Percentiles rank a stretch among this genome's conserved stretches.
These are phyloP conservation scores for Friedmanniomyces simplex DNA, from an alignment of 495 filamentous ascomycete genomes.

Conservation along the genomic window DNA sequence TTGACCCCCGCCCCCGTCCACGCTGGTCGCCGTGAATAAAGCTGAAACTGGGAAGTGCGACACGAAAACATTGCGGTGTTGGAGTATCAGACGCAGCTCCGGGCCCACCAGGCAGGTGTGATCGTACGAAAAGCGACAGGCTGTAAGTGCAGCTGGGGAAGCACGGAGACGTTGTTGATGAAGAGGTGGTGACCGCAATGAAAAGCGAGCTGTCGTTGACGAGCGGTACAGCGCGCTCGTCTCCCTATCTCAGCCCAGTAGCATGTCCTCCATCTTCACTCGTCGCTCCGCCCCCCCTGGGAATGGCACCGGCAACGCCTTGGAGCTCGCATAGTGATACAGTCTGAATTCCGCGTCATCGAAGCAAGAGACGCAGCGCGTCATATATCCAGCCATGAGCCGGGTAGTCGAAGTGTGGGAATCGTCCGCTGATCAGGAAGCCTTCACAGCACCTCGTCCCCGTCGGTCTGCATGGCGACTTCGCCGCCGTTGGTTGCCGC, in stretches of 20 bases:
- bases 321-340: conserved; percentile 3
- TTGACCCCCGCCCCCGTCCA: too few species aligned
- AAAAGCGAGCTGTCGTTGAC: background rate
- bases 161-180: background rate
- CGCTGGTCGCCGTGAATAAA: too few species aligned
- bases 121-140: background rate
- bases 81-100: background rate
- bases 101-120: background rate
- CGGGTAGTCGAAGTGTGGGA: background rate
- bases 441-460: conserved; percentile 17
- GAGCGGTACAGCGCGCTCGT: background rate
- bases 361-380: background rate
- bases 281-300: background rate
- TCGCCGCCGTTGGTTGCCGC: conserved; percentile 20
- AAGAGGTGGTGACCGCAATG: background rate
- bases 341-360: background rate
- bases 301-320: background rate
- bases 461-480: conserved; percentile 21
- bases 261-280: background rate
- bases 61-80: background rate
- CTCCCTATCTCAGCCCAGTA: background rate
- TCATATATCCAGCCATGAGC: conserved; percentile 7
- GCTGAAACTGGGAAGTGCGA: too few species aligned
- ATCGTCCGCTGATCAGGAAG: background rate
- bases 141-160: background rate